Evolutionary conservation across 352 stramenopile genomes (phyloP), one percentile per base, ranked within the genome.

Genomic region (Globisporangium yorkense): DNA sequence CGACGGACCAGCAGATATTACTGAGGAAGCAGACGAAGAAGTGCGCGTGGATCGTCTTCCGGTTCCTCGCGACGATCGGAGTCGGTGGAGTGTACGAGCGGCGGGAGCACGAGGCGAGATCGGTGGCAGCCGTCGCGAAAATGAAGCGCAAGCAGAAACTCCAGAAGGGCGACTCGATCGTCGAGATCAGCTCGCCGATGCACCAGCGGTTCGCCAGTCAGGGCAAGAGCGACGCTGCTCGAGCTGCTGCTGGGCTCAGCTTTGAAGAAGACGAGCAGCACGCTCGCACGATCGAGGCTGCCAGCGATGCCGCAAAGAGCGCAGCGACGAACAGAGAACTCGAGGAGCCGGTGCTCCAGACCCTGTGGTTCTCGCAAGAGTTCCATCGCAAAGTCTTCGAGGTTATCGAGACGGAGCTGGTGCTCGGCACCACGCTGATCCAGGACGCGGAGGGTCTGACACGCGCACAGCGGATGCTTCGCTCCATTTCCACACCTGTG

Each of bases 331-430:
- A 86, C 54, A 62, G 81, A 46, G 70, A 89, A 13, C 62, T 94
- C 2, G 75, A 92, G 61, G 77, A 92, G 27, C 82, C 84, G 4
- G 75, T 80, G 35, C 68, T 90, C 3, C 84, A 94, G 56, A 91
- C 71, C 16, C 73, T 96, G 21, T 96, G 86, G 86, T 96, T 96
- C 41, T 91, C 84, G 8, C 88, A 80, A 62, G 86, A 96, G 55
- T 78, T 96, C 13, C 79, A 96, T 41, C 72, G 86, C 45, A 96
- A 96, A 59, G 77, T 92, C 10, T 93, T 94, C 58, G 86, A 94
- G 57, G 67, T 88, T 21, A 78, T 96, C 44, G 86, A 96, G 44
- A 87, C 83, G 47, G 86, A 96, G 46, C 62, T 96, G 3, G 65
- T 80, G 21, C 75, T 78, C 59, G 83, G 75, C 12, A 88, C 86